Conservation (phyloP, 1,139 yeast genomes). For the Lodderomyces pseudojiufengensis region DNA sequence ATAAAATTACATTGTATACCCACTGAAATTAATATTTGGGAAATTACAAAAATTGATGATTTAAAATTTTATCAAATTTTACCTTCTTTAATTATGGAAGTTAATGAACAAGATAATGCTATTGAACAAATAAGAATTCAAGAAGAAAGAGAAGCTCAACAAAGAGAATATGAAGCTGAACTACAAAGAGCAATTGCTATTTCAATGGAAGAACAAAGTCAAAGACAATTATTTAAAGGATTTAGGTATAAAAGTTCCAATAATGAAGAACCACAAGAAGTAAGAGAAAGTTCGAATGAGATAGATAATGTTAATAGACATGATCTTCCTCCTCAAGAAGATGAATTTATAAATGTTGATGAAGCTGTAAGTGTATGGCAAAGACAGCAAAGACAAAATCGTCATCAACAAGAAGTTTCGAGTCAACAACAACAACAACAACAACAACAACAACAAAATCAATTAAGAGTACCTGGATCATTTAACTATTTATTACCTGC, state of each 20-base stretch:
- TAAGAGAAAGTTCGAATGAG: slow-evolving; percentile 2
- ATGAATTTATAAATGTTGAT: slow-evolving; percentile 13
- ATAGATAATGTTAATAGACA: not conserved
- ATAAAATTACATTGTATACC: slow-evolving; percentile 31
- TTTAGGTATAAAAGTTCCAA: slow-evolving; percentile 10
- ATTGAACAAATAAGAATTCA: slow-evolving; percentile 1
- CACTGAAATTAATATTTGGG: slow-evolving; percentile 31
- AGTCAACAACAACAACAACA: slow-evolving; percentile 3
- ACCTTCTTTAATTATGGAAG: slow-evolving; percentile 21
- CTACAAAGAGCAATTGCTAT: slow-evolving; percentile 11
- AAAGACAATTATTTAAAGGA: slow-evolving; percentile 9
- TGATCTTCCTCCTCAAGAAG: too few relatives aligned
- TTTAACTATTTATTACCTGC: slow-evolving; percentile 7
- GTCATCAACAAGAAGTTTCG: slow-evolving; percentile 3
- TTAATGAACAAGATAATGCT: slow-evolving; percentile 10
- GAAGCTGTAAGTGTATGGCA: slow-evolving; percentile 7
- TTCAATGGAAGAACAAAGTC: slow-evolving; percentile 11
- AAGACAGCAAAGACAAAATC: slow-evolving; percentile 3
- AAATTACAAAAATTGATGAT: slow-evolving; percentile 40
- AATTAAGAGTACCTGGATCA: slow-evolving; percentile 2
- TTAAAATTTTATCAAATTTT: slow-evolving; percentile 29
- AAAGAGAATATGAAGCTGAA: slow-evolving; percentile 9
- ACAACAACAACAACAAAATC: slow-evolving; percentile 2
- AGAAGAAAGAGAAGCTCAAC: slow-evolving; percentile 5
- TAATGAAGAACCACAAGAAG: slow-evolving; percentile 3